Conservation (phyloP, 768 basidiomycete genomes). For the Imleria badia region DNA sequence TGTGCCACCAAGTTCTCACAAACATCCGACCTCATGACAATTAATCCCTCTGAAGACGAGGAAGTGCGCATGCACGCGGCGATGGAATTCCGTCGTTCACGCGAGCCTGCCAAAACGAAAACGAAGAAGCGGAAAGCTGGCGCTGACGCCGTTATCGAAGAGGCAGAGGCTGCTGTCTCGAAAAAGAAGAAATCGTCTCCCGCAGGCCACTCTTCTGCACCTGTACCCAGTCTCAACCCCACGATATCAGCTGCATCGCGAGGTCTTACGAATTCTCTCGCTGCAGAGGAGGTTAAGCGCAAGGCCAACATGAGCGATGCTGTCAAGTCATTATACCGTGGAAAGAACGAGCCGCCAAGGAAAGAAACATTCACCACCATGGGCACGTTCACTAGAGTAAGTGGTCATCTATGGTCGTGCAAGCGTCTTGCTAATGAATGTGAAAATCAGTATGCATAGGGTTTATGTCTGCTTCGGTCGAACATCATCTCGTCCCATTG, state of each 20-base stretch:
- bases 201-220: constrained; percentile 17
- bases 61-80: constrained; percentile 53
- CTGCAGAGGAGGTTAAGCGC: constrained; percentile 79
- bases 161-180: constrained; percentile 35
- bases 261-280: constrained; percentile 69
- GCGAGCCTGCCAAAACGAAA: constrained; percentile 52
- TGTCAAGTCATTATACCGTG: constrained; percentile 74
- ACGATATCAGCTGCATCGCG: constrained; percentile 57
- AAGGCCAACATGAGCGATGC: constrained; percentile 84
- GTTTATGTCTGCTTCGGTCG: background rate
- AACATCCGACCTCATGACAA: constrained; percentile 49
- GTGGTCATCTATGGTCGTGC: constrained; percentile 27
- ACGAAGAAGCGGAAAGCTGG: constrained; percentile 65
- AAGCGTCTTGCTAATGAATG: background rate
- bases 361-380: constrained; percentile 93
- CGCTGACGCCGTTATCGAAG: constrained; percentile 24
- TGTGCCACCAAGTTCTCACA: constrained; percentile 70
- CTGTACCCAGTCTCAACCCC: constrained; percentile 41
- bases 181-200: constrained; percentile 41
- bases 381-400: constrained; percentile 87
- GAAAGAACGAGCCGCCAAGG: constrained; percentile 50
- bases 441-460: constrained; percentile 22
- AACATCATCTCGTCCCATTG: background rate
- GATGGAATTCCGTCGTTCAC: constrained; percentile 59
- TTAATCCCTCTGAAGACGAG: constrained; percentile 75